Percentiles rank a stretch among this genome's conserved stretches.
phyloP scores from a whole-genome alignment of 768 basidiomycete species.

The Leccinum rimulosum region DNA sequence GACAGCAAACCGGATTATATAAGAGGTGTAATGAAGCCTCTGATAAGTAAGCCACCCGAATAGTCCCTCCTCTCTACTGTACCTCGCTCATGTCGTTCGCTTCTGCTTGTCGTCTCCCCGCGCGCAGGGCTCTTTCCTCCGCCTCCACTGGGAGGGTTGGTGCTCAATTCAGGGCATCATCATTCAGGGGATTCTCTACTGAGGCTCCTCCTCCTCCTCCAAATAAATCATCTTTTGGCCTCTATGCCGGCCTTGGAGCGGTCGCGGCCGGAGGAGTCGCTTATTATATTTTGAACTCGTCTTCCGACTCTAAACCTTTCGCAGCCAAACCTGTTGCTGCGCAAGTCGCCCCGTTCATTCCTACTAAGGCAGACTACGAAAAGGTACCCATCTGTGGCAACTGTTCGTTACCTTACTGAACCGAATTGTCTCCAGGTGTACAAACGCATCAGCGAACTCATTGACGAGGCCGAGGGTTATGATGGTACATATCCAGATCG shows the following conservation, averaged over 20 bases:
- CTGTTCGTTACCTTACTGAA: not conserved
- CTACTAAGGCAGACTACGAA: slow-evolving; percentile 83
- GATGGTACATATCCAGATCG: slow-evolving; percentile 61
- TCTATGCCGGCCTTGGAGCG: slow-evolving; percentile 62
- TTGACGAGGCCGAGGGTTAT: slow-evolving; percentile 71
- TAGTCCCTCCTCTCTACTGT: not conserved
- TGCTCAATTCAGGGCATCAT: slow-evolving; percentile 35
- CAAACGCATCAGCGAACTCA: slow-evolving; percentile 75
- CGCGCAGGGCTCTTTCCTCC: slow-evolving; percentile 43
- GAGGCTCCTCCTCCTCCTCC: slow-evolving; percentile 38
- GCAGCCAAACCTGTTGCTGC: slow-evolving; percentile 57
- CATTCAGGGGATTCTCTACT: slow-evolving; percentile 62
- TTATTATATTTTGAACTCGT: slow-evolving; percentile 56
- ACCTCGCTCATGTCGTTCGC: slow-evolving; percentile 52
- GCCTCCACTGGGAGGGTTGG: slow-evolving; percentile 25
- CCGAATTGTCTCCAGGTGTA: slow-evolving; percentile 60
- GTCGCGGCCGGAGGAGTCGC: slow-evolving; percentile 59
- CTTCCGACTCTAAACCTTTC: slow-evolving; percentile 46
- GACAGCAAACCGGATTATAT: slow-evolving; percentile 15
- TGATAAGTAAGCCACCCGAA: slow-evolving; percentile 13
- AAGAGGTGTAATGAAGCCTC: not conserved
- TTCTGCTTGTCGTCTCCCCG: slow-evolving; percentile 45
- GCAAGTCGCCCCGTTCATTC: slow-evolving; percentile 69
- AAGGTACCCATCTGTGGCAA: slow-evolving; percentile 48
- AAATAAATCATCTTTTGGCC: slow-evolving; percentile 49